Evolutionary conservation across 2,329 filamentous ascomycete species (phyloP), one percentile per base, ranked within the genome.

Genomic region (Fusarium ramigenum): DNA sequence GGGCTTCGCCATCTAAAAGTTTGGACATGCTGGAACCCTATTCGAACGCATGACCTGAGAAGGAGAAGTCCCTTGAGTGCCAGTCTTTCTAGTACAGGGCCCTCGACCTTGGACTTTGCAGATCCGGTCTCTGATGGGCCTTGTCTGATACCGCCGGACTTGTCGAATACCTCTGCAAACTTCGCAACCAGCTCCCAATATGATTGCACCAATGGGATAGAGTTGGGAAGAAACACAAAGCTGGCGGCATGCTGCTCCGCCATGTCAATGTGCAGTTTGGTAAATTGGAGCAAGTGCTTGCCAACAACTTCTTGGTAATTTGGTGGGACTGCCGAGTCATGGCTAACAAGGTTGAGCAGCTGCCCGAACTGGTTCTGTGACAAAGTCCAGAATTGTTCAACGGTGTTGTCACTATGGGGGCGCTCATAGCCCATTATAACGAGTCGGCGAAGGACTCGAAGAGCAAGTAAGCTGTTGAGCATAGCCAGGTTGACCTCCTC

Each of bases 181-280:
- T 91, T 90, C 46, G 91, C 88, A 30, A 96, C 90, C 10, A 98
- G 85, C 36, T 89, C 88, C 96, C 96, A 98, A 81, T 98, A 98
- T 21, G 93, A 91, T 74, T 90, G 90, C 4, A 93, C 91, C 30
- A 98, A 88, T 21, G 91, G 86, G 21, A 97, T 84, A 5, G 94
- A 95, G 77, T 93, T 92, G 4, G 95, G 94, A 11, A 99, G 87
- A 18, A 94, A 86, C 2, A 92, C 91, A 81, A 98, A 98, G 61
- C 94, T 93, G 7, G 93, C 91, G 3, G 95, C 91, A 80, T 97
- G 95, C 9, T 87, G 84, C 56, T 90, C 90, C 3, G 94, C 91
- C 92, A 98, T 96, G 63, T 94, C 92, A 43, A 97, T 87, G 80
- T 98, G 96, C 7, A 99, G 85, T 82, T 98, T 99, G 7, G 95